phyloP scores from a whole-genome alignment of 768 basidiomycete genomes.

The Kwoniella botswanensis region DNA sequence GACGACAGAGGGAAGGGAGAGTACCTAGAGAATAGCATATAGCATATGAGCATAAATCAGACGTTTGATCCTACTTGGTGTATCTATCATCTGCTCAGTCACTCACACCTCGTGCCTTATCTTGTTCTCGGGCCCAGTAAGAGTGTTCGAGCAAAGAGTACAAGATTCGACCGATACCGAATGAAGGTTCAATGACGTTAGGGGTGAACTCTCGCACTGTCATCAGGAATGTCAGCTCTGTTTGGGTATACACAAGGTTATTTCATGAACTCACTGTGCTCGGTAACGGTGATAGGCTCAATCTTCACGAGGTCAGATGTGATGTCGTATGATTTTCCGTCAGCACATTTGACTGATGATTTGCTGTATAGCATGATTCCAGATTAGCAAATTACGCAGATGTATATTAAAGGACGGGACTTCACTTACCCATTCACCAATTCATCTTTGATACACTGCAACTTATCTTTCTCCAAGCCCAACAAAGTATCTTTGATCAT shows the following conservation, averaged over 20 bases:
- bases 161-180: conserved; percentile 93
- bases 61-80: background rate
- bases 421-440: conserved; percentile 67
- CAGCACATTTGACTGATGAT: conserved; percentile 65
- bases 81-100: no score
- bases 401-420: no score
- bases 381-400: conserved; percentile 20
- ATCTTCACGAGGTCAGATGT: conserved; percentile 77
- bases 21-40: conserved; percentile 66
- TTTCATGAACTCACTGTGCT: conserved; percentile 64
- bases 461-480: conserved; percentile 69
- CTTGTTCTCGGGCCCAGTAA: conserved; percentile 93
- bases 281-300: conserved; percentile 82
- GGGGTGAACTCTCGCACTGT: conserved; percentile 93
- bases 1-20: conserved; percentile 84
- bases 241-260: no score
- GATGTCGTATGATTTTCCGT: conserved; percentile 72
- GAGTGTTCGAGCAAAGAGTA: conserved; percentile 93
- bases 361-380: conserved; percentile 59
- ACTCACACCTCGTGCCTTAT: conserved; percentile 82
- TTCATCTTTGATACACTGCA: conserved; percentile 71
- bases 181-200: conserved; percentile 98
- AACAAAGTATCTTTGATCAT: conserved; percentile 65
- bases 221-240: background rate
- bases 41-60: background rate